Percentiles rank a stretch among this genome's conserved stretches.
Evolutionary conservation across 805 yeast genomes (phyloP).

Genomic region (Hanseniaspora lindneri): DNA sequence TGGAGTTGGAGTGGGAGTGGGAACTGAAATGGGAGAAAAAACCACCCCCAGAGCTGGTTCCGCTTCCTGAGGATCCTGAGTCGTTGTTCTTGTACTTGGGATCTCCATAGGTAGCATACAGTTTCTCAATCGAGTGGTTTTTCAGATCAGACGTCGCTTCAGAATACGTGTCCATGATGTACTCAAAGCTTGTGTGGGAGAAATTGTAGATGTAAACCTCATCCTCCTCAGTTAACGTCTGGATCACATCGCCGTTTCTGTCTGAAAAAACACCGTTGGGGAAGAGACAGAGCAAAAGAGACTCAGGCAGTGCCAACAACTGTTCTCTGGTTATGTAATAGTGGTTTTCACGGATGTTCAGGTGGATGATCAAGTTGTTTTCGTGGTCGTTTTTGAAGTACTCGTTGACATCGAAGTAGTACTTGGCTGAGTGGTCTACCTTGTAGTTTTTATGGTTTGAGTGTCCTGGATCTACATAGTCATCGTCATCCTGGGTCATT

Average conservation of each 20-base stretch:
- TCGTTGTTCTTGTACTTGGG: slow-evolving; percentile 11
- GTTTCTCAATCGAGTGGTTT: slow-evolving; percentile 31
- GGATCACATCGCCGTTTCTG: slow-evolving; percentile 60
- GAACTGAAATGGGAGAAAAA: slow-evolving; percentile 21
- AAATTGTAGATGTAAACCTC: slow-evolving; percentile 66
- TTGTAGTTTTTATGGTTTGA: not conserved
- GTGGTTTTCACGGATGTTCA: slow-evolving; percentile 62
- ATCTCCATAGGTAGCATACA: slow-evolving; percentile 26
- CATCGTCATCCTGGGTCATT: not conserved
- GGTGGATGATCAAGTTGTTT: slow-evolving; percentile 45
- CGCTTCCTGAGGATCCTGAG: not conserved
- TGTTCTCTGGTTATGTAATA: slow-evolving; percentile 79
- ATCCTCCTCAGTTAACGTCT: slow-evolving; percentile 68
- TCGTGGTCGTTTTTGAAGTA: slow-evolving; percentile 14
- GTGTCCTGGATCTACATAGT: not conserved
- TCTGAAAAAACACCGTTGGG: slow-evolving; percentile 86
- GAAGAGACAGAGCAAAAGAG: slow-evolving; percentile 70
- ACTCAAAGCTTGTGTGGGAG: slow-evolving; percentile 75
- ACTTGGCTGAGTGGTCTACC: slow-evolving; percentile 13
- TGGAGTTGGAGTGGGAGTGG: slow-evolving; percentile 21
- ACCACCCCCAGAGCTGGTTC: slow-evolving; percentile 17
- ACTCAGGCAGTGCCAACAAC: slow-evolving; percentile 83
- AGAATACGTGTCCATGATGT: slow-evolving; percentile 61
- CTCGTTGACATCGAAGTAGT: slow-evolving; percentile 9
- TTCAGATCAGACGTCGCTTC: slow-evolving; percentile 53